A percentile compares a stretch with the other conserved stretches of the same genome.
Conservation (phyloP, 441 rosid genomes). For the Pelargonium myrrhifolium region DNA sequence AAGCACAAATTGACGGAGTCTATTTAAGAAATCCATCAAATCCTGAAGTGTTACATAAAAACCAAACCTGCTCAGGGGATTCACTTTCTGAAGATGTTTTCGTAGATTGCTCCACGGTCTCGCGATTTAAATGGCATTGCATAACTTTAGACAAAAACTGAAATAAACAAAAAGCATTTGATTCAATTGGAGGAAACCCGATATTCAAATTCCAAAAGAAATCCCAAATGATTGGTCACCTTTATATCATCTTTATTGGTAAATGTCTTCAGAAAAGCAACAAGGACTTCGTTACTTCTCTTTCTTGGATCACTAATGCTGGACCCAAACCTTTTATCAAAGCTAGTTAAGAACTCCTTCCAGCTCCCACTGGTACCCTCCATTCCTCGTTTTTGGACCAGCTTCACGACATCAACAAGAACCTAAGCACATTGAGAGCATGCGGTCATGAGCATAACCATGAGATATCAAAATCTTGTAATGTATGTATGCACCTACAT, state of each 20-base stretch:
- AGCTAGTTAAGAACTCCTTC: constrained; percentile 58
- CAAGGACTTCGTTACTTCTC: constrained; percentile 45
- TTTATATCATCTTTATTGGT: constrained; percentile 36
- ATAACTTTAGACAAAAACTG: constrained; percentile 50
- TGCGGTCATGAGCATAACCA: no score
- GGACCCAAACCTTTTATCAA: constrained; percentile 53
- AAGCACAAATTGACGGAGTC: not conserved
- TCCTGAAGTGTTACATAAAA: not conserved
- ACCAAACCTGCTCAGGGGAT: constrained; percentile 61
- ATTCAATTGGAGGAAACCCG: not conserved
- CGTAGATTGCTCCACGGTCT: constrained; percentile 29
- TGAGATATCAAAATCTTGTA: not conserved
- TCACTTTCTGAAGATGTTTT: constrained; percentile 35
- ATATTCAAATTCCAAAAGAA: not conserved
- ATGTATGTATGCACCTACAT: no score
- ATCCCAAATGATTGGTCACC: constrained; percentile 26
- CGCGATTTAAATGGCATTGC: constrained; percentile 37
- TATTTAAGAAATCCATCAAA: not conserved
- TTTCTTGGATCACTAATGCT: constrained; percentile 68
- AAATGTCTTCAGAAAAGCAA: constrained; percentile 58
- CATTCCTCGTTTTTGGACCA: constrained; percentile 52
- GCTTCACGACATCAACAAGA: constrained; percentile 64
- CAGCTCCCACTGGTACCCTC: constrained; percentile 58
- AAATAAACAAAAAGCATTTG: constrained; percentile 2
- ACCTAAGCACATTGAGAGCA: constrained; percentile 30